Conservation (phyloP, 2,329 filamentous ascomycete species). For the Pyrenophora graminea region DNA sequence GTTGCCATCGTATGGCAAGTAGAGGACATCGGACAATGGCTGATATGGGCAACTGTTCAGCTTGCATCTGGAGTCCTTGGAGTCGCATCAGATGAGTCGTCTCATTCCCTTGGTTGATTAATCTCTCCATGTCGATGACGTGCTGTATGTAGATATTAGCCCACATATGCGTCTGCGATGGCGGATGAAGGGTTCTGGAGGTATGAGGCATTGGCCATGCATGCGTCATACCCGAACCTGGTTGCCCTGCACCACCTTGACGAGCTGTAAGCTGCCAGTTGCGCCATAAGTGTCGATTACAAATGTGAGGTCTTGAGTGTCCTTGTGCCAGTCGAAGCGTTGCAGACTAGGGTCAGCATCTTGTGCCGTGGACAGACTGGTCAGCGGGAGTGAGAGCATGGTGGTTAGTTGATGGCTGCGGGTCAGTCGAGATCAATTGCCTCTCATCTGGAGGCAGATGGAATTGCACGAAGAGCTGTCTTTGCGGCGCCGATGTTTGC, state of each 20-base stretch:
- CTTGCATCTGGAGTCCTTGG: constrained; percentile 33
- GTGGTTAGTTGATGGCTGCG: constrained; percentile 8
- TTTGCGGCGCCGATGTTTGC: not conserved
- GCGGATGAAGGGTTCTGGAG: not conserved
- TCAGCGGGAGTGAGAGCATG: constrained; percentile 40
- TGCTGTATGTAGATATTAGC: constrained; percentile 25
- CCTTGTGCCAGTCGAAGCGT: constrained; percentile 45
- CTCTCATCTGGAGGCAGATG: not conserved
- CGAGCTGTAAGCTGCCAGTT: constrained; percentile 31
- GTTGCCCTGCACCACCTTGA: constrained; percentile 49
- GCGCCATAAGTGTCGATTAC: constrained; percentile 40
- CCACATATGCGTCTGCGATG: not conserved
- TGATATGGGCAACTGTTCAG: constrained; percentile 52
- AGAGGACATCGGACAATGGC: constrained; percentile 47
- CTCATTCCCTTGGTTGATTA: constrained; percentile 25
- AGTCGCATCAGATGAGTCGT: constrained; percentile 26
- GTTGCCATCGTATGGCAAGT: constrained; percentile 49
- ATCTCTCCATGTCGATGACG: constrained; percentile 29
- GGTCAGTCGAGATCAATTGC: constrained; percentile 8
- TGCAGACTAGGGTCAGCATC: constrained; percentile 34
- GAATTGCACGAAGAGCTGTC: not conserved
- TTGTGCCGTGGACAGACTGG: constrained; percentile 40
- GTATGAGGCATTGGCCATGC: not conserved
- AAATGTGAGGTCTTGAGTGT: constrained; percentile 37
- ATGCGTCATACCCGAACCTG: constrained; percentile 48